Conservation (phyloP, 768 basidiomycete genomes). For the Lactifluus volemus region DNA sequence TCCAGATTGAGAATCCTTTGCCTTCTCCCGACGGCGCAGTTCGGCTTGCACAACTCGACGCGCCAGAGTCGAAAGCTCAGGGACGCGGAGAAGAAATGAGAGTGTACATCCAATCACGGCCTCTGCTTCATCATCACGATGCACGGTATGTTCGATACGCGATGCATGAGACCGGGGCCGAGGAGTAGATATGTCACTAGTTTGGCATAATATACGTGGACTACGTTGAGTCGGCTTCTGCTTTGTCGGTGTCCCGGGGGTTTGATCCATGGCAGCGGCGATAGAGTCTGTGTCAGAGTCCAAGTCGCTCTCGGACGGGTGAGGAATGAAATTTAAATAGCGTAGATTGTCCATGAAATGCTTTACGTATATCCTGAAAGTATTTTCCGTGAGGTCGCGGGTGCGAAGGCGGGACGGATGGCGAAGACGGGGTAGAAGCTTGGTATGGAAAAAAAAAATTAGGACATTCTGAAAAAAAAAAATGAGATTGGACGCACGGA, state of each 20-base stretch:
- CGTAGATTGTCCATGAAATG: slow-evolving; percentile 62
- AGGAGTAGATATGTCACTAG: background rate
- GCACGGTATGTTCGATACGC: background rate
- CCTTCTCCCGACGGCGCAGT: slow-evolving; percentile 42
- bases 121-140: background rate
- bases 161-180: background rate
- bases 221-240: slow-evolving; percentile 2
- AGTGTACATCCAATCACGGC: slow-evolving; percentile 40
- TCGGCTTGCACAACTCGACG: slow-evolving; percentile 57
- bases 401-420: slow-evolving; percentile 65
- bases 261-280: background rate
- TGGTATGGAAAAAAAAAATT: slow-evolving; percentile 9
- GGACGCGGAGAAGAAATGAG: slow-evolving; percentile 69
- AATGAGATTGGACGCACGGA: slow-evolving; percentile 10
- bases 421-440: slow-evolving; percentile 43
- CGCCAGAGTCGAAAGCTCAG: slow-evolving; percentile 59
- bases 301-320: background rate
- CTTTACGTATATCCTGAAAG: slow-evolving; percentile 68
- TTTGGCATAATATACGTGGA: slow-evolving; percentile 17
- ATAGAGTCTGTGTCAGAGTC: slow-evolving; percentile 5
- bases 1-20: slow-evolving; percentile 33
- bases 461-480: background rate
- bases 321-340: slow-evolving; percentile 4
- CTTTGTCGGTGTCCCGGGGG: slow-evolving; percentile 33
- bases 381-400: slow-evolving; percentile 58